Evolutionary conservation across 78 protist species (phyloP).

Genomic region (Trichosphaerium sp.): DNA sequence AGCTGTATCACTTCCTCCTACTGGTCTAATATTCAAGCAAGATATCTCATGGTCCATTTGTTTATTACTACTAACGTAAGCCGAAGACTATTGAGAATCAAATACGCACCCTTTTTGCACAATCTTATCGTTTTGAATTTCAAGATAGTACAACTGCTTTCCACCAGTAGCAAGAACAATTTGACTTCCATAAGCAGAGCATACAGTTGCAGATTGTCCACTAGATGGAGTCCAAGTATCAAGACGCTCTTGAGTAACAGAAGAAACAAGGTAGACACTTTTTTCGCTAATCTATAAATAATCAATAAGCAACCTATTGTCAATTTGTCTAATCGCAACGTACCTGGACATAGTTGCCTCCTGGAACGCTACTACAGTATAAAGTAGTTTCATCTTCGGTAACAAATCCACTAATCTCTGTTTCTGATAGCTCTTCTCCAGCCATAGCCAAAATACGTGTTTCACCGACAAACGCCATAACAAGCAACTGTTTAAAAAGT

Average conservation of each 20-base stretch:
- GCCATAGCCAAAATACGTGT: conserved; percentile 54
- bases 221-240: conserved; percentile 25
- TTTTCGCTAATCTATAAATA: too few species aligned
- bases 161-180: conserved; percentile 33
- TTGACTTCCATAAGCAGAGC: conserved; percentile 30
- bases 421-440: conserved; percentile 68
- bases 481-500: conserved; percentile 13
- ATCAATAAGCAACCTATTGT: too few species aligned
- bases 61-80: not conserved
- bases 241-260: not conserved
- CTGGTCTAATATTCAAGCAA: conserved; percentile 46
- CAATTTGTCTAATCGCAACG: too few species aligned
- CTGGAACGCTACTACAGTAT: conserved; percentile 30
- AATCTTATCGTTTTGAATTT: not conserved
- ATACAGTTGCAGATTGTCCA: conserved; percentile 20
- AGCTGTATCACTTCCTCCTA: not conserved
- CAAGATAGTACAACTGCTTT: conserved; percentile 16
- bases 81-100: not conserved
- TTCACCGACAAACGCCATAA: conserved; percentile 53
- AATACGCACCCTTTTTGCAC: not conserved
- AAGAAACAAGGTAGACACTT: too few species aligned
- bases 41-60: conserved; percentile 51
- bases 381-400: conserved; percentile 34
- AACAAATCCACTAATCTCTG: conserved; percentile 50
- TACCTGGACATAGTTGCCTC: not conserved